Conservation (phyloP, 768 basidiomycete genomes). For the Hortiboletus flavorubellus region DNA sequence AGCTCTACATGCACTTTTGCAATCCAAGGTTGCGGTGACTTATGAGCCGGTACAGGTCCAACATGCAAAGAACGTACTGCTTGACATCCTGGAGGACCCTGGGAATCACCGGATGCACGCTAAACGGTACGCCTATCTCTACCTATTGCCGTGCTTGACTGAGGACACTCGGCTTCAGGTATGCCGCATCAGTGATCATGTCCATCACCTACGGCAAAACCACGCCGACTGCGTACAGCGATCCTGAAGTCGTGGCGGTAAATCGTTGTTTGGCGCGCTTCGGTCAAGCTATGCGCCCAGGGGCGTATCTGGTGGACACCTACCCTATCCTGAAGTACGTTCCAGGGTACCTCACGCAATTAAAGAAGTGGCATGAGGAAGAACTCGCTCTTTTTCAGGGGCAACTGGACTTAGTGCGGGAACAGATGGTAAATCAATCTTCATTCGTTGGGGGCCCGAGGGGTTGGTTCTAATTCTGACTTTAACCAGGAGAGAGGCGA, state of each 20-base stretch:
- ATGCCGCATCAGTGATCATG: constrained; percentile 39
- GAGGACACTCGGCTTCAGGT: constrained; percentile 21
- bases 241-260: constrained; percentile 34
- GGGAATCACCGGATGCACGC: constrained; percentile 33
- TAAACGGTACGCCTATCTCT: constrained; percentile 21
- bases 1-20: constrained; percentile 34
- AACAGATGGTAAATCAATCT: constrained; percentile 24
- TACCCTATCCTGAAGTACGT: constrained; percentile 23
- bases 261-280: constrained; percentile 26
- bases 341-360: constrained; percentile 42
- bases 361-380: constrained; percentile 48
- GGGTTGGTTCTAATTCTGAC: not conserved
- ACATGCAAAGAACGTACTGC: constrained; percentile 33
- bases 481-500: constrained; percentile 21
- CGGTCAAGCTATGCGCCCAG: constrained; percentile 21
- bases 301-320: constrained; percentile 26
- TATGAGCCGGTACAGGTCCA: constrained; percentile 34
- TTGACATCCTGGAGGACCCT: constrained; percentile 36
- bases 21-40: constrained; percentile 29
- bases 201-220: constrained; percentile 39
- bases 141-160: not conserved
- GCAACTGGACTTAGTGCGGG: constrained; percentile 29
- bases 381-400: constrained; percentile 34
- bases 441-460: not conserved
- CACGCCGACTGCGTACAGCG: constrained; percentile 36